phyloP scores from a whole-genome alignment of 2,329 filamentous ascomycete genomes.

The Colletotrichum sp. region DNA sequence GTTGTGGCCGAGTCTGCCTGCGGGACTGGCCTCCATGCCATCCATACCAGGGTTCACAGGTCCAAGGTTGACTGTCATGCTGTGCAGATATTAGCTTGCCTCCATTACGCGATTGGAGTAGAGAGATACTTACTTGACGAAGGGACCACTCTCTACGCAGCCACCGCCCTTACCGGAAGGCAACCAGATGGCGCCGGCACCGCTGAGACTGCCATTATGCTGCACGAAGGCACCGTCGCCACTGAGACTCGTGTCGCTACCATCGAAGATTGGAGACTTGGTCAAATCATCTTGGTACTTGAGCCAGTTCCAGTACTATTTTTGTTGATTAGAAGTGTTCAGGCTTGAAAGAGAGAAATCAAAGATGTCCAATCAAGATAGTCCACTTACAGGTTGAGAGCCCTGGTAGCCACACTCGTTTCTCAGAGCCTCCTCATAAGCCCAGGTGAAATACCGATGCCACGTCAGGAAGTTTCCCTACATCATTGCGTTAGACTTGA shows the following conservation, averaged over 20 bases:
- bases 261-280: constrained; percentile 43
- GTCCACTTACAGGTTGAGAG: constrained; percentile 9
- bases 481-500: rapidly evolving
- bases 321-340: neutral
- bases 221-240: constrained; percentile 40
- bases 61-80: constrained; percentile 41
- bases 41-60: constrained; percentile 36
- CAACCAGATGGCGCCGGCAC: constrained; percentile 29
- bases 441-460: constrained; percentile 21
- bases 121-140: constrained; percentile 27
- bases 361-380: neutral
- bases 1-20: constrained; percentile 40
- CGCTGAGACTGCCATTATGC: constrained; percentile 24
- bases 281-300: constrained; percentile 30
- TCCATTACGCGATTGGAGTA: constrained; percentile 25
- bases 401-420: constrained; percentile 23
- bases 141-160: constrained; percentile 35
- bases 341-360: neutral
- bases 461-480: constrained; percentile 22
- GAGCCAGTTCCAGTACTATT: constrained; percentile 42
- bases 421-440: constrained; percentile 22
- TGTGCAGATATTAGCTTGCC: constrained; percentile 42
- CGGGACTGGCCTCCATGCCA: constrained; percentile 22
- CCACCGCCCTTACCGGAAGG: constrained; percentile 41
- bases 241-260: constrained; percentile 41